Evolutionary conservation across 2,329 filamentous ascomycete genomes (phyloP).

Genomic region (Rugonectria rugulosa): DNA sequence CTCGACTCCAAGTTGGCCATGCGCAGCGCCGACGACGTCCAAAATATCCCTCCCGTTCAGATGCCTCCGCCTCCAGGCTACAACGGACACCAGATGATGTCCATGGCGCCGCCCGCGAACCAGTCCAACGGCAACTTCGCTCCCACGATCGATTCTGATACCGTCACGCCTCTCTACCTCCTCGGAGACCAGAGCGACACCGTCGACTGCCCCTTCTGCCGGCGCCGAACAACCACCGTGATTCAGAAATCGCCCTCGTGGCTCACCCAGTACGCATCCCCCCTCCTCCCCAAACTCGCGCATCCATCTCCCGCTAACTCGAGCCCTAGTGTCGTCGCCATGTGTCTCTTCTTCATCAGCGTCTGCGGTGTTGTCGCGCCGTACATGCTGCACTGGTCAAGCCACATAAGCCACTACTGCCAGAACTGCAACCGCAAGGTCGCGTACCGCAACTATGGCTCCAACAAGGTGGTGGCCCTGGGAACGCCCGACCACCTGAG

Average conservation of each 20-base stretch:
- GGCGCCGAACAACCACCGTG: constrained; percentile 28
- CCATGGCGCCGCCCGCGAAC: neutral
- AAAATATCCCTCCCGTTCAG: constrained; percentile 1
- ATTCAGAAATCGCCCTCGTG: constrained; percentile 32
- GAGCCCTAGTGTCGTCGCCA: constrained; percentile 17
- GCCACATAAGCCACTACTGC: constrained; percentile 37
- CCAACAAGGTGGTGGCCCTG: constrained; percentile 25
- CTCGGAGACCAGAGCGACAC: constrained; percentile 35
- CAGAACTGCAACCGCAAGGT: constrained; percentile 38
- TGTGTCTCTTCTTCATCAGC: constrained; percentile 33
- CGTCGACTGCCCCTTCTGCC: constrained; percentile 39
- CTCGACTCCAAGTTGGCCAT: constrained; percentile 1
- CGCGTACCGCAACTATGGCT: constrained; percentile 23
- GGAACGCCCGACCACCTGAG: constrained; percentile 39
- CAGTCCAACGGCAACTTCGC: neutral
- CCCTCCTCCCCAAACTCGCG: neutral
- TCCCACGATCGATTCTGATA: constrained; percentile 6
- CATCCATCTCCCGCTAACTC: constrained; percentile 1
- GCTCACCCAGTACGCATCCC: constrained; percentile 34
- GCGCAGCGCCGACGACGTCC: constrained; percentile 6
- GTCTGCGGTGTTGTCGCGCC: constrained; percentile 35
- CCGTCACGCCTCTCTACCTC: constrained; percentile 38
- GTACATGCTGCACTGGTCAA: constrained; percentile 31
- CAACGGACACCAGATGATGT: neutral
- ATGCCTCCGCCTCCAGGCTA: constrained; percentile 4